Percentiles rank a stretch among this genome's conserved stretches.
Conservation (phyloP, 2,329 filamentous ascomycete species). For the Xylaria arbuscula region DNA sequence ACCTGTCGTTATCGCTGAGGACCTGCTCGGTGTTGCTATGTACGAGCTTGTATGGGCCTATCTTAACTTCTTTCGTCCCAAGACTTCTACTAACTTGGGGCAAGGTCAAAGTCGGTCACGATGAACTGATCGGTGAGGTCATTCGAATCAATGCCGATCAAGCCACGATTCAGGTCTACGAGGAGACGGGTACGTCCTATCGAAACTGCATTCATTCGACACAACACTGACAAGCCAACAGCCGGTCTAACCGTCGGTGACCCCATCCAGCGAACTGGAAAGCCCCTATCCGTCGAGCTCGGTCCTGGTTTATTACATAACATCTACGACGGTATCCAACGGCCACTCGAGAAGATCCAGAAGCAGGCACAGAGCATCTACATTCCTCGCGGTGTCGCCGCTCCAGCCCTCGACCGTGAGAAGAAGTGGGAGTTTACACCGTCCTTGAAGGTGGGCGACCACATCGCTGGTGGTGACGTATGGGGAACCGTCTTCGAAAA, state of each 20-base stretch:
- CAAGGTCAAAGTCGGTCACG: constrained; percentile 90
- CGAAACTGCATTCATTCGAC: neutral
- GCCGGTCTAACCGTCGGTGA: constrained; percentile 97
- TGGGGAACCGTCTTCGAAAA: constrained; percentile 97
- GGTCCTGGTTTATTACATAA: constrained; percentile 97
- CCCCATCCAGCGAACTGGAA: constrained; percentile 88
- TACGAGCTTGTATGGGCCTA: constrained; percentile 86
- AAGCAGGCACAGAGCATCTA: constrained; percentile 87
- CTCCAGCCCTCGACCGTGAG: constrained; percentile 86
- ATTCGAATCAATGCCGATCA: constrained; percentile 97
- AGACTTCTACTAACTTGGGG: constrained; percentile 29
- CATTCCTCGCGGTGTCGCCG: constrained; percentile 92
- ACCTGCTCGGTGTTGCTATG: constrained; percentile 99
- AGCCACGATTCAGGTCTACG: constrained; percentile 98
- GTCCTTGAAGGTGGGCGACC: constrained; percentile 91
- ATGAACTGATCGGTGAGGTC: constrained; percentile 93
- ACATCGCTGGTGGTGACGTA: constrained; percentile 95
- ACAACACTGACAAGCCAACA: constrained; percentile 51
- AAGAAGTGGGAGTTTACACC: constrained; percentile 98
- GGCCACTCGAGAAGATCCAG: constrained; percentile 88
- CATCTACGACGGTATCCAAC: constrained; percentile 99
- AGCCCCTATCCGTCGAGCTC: constrained; percentile 96
- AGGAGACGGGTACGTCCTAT: constrained; percentile 83
- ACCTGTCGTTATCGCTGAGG: constrained; percentile 95
- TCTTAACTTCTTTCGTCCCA: neutral